phyloP scores from a whole-genome alignment of 495 filamentous ascomycete genomes.

The Diplogelasinospora grovesii region DNA sequence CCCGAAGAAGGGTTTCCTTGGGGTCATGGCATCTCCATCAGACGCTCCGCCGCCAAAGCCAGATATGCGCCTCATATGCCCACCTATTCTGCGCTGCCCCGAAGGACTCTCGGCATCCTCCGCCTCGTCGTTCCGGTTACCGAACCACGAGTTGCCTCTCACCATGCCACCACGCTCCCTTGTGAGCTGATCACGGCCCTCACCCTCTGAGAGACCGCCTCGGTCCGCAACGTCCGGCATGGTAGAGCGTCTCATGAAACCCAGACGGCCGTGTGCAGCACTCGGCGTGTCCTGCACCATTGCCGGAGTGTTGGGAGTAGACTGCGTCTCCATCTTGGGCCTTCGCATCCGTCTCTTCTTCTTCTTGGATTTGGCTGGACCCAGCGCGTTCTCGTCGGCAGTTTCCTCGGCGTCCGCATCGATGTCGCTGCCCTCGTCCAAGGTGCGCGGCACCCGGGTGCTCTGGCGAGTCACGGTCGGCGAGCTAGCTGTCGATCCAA shows the following conservation, averaged over 20 bases:
- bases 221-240: constrained; percentile 62
- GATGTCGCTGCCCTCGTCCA: constrained; percentile 56
- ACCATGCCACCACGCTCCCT: constrained; percentile 46
- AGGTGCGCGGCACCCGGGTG: constrained; percentile 37
- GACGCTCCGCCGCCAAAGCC: constrained; percentile 52
- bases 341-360: constrained; percentile 51
- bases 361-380: constrained; percentile 37
- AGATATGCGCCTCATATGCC: constrained; percentile 69
- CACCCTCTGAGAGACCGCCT: constrained; percentile 79
- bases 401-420: constrained; percentile 77
- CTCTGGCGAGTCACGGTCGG: constrained; percentile 39
- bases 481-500: constrained; percentile 36
- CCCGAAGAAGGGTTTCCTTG: constrained; percentile 44
- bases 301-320: constrained; percentile 32
- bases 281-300: constrained; percentile 21
- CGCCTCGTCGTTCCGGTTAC: constrained; percentile 21
- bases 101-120: constrained; percentile 41
- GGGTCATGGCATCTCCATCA: constrained; percentile 46
- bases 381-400: constrained; percentile 46
- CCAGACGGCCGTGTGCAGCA: constrained; percentile 24
- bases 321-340: constrained; percentile 40
- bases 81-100: constrained; percentile 58
- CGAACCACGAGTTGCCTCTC: constrained; percentile 50
- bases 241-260: constrained; percentile 62
- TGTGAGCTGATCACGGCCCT: constrained; percentile 68